phyloP scores from a whole-genome alignment of 371 early-diverging fungal genomes.

The Amoeboradix gromovi region DNA sequence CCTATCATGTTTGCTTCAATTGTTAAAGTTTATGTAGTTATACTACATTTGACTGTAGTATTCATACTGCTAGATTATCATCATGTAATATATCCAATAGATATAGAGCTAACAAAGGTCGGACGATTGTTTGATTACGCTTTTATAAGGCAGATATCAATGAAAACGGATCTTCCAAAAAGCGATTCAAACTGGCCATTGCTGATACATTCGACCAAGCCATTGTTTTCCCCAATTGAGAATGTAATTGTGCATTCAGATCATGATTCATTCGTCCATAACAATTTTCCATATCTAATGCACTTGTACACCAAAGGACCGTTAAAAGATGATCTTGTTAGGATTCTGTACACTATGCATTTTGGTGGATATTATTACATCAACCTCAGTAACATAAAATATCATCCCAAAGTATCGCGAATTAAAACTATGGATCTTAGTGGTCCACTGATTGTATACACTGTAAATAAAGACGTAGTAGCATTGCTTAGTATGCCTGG shows the following conservation, averaged over 20 bases:
- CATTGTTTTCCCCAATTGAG: not conserved
- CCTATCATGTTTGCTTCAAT: not conserved
- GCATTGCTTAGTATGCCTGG: not conserved
- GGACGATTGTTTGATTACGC: not conserved
- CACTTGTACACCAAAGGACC: not conserved
- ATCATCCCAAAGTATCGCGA: not conserved
- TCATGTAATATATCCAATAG: not conserved
- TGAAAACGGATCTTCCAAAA: not conserved
- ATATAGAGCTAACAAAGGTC: not conserved
- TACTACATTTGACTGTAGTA: not conserved
- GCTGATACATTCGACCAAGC: not conserved
- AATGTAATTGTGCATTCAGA: not conserved
- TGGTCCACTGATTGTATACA: not conserved
- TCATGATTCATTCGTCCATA: not conserved
- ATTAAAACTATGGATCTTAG: not conserved
- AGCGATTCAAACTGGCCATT: not conserved
- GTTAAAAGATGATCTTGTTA: not conserved
- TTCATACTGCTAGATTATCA: not conserved
- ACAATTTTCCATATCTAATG: not conserved
- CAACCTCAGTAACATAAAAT: not conserved
- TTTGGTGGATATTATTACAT: not conserved
- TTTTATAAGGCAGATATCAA: not conserved
- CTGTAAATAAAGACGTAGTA: not conserved
- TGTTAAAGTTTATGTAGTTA: not conserved
- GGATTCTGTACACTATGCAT: not conserved